Conservation (phyloP, 495 filamentous ascomycete species). For the Xylaria nigripes region DNA sequence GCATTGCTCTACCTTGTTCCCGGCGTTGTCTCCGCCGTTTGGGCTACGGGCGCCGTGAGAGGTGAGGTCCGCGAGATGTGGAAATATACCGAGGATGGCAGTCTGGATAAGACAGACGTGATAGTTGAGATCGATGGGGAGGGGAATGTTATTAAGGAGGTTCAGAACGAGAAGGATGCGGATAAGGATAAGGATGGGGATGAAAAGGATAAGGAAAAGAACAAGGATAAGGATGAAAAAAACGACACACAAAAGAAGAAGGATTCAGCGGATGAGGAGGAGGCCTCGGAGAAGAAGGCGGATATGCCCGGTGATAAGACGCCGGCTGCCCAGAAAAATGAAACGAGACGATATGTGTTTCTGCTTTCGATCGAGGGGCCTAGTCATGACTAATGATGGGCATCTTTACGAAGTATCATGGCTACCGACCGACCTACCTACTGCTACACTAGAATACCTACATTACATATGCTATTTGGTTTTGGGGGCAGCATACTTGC, state of each 20-base stretch:
- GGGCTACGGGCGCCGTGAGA: constrained; percentile 65
- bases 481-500: too few species aligned
- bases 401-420: background rate
- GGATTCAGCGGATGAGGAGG: too few species aligned
- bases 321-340: background rate
- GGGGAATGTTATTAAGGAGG: constrained; percentile 22
- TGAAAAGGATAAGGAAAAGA: background rate
- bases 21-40: constrained; percentile 64
- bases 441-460: too few species aligned
- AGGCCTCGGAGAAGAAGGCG: background rate
- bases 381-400: constrained; percentile 1
- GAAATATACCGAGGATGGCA: constrained; percentile 70
- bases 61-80: constrained; percentile 70
- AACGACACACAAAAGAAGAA: background rate
- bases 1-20: constrained; percentile 92
- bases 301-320: background rate
- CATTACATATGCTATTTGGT: too few species aligned
- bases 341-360: constrained; percentile 14
- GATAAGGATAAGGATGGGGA: background rate
- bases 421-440: too few species aligned
- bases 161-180: constrained; percentile 6
- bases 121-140: constrained; percentile 33
- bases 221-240: background rate
- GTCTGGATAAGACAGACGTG: constrained; percentile 38
- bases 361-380: constrained; percentile 25